Base-by-base conservation (phyloP, 2,329 filamentous ascomycete genomes). In the Arthrobotrys conoides region DNA sequence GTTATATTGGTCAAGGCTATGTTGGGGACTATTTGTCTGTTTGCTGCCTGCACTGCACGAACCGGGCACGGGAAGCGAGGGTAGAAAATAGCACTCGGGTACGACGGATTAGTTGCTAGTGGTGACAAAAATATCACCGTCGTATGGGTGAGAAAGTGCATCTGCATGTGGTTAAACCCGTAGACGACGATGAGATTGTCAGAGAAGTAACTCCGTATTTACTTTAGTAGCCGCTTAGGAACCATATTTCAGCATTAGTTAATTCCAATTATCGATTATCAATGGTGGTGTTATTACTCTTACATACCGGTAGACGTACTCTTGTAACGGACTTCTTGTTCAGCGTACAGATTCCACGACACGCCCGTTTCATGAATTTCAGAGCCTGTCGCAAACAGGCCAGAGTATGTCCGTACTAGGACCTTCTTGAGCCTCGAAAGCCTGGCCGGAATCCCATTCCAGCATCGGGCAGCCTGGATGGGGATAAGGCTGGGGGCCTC, bases 121-220 rank as follows among this genome's bases (percentile, higher is more conserved):
- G 49, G 36, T 30, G 51, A 68, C 51, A 46, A 69, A 69, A 46
- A 69, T 46, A 69, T 69, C 51, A 69, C 51, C 66, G 66, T 69
- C 51, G 51, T 69, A 48, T 49, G 16, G 6, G n/a, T n/a, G n/a
- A n/a, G n/a, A n/a, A n/a, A 44, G n/a, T 36, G 49, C 10, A 14
- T 4, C 14, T 41, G 38, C 14, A 14, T 41, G 38, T 41, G 6
- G 27, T 14, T 16, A 5, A 30, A 59, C 24, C 24, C 22, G 53
- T 61, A 61, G 57, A 61, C 57, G 57, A 41, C 20, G 33, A 46
- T 16, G 16, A 20, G 18, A 8, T 18, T 59, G 33, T 59, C n/a
- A 20, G 53, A 59, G 33, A 22, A 30, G 3, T 44, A 3, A 16
- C 33, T 61, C 24, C 51, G 51, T 55, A 33, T 33, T 33, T 18